phyloP scores from a whole-genome alignment of 306 rosid species.

The Quercus suber region DNA sequence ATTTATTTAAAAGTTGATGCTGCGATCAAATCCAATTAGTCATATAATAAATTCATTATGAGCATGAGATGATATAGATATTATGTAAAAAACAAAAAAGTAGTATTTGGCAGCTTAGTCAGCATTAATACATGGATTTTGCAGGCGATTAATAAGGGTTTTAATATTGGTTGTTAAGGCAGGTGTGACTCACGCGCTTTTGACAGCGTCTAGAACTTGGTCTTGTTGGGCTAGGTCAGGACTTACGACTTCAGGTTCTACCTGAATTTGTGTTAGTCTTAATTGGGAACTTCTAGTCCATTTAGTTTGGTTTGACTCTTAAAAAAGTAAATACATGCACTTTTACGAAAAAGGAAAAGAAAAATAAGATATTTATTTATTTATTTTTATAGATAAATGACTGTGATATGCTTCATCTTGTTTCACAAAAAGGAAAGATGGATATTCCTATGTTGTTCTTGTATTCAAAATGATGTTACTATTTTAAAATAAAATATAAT shows the following conservation, averaged over 20 bases:
- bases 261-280: constrained; percentile 1
- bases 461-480: too few relatives aligned
- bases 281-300: not conserved
- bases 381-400: not conserved
- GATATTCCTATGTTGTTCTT: too few relatives aligned
- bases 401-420: too few relatives aligned
- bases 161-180: not conserved
- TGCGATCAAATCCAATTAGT: too few relatives aligned
- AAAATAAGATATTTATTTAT: not conserved
- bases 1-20: too few relatives aligned
- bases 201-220: constrained; percentile 23
- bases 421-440: too few relatives aligned
- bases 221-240: not conserved
- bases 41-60: too few relatives aligned
- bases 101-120: constrained; percentile 12
- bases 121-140: constrained; percentile 19
- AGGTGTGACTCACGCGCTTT: constrained; percentile 14
- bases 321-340: too few relatives aligned
- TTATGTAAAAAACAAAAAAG: not conserved
- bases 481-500: too few relatives aligned
- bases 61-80: too few relatives aligned
- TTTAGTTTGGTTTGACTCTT: not conserved
- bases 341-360: too few relatives aligned
- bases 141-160: not conserved
- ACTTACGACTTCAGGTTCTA: constrained; percentile 5